phyloP scores from a whole-genome alignment of 768 basidiomycete genomes.

The Boletus vinaceobasis region DNA sequence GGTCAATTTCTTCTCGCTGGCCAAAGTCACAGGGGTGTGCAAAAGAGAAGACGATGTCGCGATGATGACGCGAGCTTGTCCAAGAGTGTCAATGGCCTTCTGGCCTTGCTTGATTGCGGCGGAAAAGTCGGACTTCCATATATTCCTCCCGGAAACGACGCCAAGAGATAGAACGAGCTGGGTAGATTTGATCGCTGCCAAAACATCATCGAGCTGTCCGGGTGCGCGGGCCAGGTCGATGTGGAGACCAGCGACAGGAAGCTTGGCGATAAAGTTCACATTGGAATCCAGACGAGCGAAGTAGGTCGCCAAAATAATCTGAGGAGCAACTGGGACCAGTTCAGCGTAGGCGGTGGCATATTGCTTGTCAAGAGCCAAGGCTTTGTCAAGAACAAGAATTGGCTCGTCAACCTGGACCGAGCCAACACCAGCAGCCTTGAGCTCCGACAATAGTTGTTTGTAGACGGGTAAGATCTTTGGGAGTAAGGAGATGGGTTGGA shows the following conservation, averaged over 20 bases:
- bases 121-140: conserved; percentile 97
- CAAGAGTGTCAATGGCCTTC: conserved; percentile 80
- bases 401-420: conserved; percentile 98
- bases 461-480: conserved; percentile 89
- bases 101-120: conserved; percentile 79
- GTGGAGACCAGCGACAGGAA: conserved; percentile 91
- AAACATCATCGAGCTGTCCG: conserved; percentile 76
- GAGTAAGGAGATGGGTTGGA: conserved; percentile 89
- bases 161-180: conserved; percentile 85
- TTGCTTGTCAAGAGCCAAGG: conserved; percentile 70
- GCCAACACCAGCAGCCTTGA: conserved; percentile 90
- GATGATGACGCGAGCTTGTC: conserved; percentile 84
- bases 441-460: conserved; percentile 81
- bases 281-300: conserved; percentile 95
- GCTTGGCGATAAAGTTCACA: conserved; percentile 81
- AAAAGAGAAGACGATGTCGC: conserved; percentile 97
- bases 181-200: conserved; percentile 82
- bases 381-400: conserved; percentile 87
- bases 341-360: conserved; percentile 78
- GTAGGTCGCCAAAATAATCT: conserved; percentile 94
- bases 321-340: conserved; percentile 78
- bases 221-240: conserved; percentile 96
- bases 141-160: conserved; percentile 96
- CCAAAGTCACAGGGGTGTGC: conserved; percentile 95
- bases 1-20: conserved; percentile 87